A percentile compares a stretch with the other conserved stretches of the same genome.
Evolutionary conservation across 2,329 filamentous ascomycete species (phyloP).

Genomic region (Verticillium tricorpus): DNA sequence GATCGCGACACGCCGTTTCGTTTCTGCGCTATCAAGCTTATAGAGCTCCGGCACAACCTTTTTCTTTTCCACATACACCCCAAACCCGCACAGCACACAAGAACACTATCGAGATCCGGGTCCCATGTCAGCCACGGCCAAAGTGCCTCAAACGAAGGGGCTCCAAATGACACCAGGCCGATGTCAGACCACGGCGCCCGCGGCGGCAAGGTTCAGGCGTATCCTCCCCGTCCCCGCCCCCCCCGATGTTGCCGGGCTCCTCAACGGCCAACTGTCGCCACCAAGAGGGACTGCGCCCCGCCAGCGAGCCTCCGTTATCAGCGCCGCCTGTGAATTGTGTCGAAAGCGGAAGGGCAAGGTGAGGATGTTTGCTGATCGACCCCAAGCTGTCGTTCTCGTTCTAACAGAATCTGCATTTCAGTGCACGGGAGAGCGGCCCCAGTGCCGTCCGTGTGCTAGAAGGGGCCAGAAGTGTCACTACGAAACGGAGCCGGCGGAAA

Average conservation of each 20-base stretch:
- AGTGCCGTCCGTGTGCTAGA: background rate
- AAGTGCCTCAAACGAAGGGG: no score
- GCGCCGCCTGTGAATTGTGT: background rate
- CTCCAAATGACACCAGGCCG: no score
- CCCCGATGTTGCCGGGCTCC: background rate
- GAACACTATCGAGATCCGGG: no score
- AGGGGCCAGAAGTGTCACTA: background rate
- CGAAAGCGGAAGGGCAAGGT: background rate
- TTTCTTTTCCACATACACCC: background rate
- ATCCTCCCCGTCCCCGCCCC: background rate
- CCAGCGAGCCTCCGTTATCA: background rate
- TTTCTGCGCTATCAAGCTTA: background rate
- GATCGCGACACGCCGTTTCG: background rate
- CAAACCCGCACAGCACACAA: background rate
- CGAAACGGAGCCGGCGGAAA: background rate
- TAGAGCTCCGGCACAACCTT: background rate
- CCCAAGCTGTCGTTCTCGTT: background rate
- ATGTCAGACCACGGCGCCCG: no score
- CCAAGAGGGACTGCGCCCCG: background rate
- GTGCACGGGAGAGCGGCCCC: background rate
- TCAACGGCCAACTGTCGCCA: background rate
- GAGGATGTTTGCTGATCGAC: background rate
- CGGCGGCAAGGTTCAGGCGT: background rate
- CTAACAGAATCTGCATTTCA: background rate
- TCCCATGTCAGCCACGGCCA: no score